phyloP scores from a whole-genome alignment of 257 asterid species.

The Cinchona pubescens region DNA sequence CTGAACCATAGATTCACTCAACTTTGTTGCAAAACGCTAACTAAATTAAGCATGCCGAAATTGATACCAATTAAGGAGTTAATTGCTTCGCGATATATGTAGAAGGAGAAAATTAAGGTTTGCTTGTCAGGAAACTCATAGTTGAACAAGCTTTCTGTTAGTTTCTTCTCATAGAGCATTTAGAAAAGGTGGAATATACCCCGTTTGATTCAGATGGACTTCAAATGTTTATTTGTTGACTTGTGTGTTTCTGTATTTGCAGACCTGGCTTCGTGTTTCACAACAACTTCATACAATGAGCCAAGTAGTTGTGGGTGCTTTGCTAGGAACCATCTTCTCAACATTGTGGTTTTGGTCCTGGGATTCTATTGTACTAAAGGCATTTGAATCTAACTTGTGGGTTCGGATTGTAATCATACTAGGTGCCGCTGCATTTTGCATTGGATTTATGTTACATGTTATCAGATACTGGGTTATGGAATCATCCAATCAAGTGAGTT shows the following conservation, averaged over 20 bases:
- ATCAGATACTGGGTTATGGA: slow-evolving; percentile 36
- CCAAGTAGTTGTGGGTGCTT: slow-evolving; percentile 73
- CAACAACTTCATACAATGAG: slow-evolving; percentile 60
- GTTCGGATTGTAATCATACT: slow-evolving; percentile 38
- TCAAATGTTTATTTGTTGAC: neutral
- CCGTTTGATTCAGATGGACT: neutral
- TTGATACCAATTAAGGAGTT: neutral
- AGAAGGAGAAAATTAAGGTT: neutral
- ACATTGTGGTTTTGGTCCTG: slow-evolving; percentile 65
- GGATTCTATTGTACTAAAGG: slow-evolving; percentile 41
- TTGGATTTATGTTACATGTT: slow-evolving; percentile 32
- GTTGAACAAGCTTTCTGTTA: neutral
- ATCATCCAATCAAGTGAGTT: slow-evolving; percentile 28
- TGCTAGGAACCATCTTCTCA: slow-evolving; percentile 48
- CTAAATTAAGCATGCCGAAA: neutral
- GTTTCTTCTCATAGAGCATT: neutral
- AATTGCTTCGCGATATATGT: neutral
- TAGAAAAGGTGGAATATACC: neutral
- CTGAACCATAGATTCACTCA: neutral
- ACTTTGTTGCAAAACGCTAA: too few species aligned
- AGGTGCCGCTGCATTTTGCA: slow-evolving; percentile 31
- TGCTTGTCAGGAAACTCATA: neutral
- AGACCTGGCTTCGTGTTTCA: slow-evolving; percentile 87
- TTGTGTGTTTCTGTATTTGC: slow-evolving; percentile 20
- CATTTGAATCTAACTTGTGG: slow-evolving; percentile 40